These are phyloP conservation scores for Wickerhamiella pararugosa DNA, from an alignment of 1,139 yeast species.

Conservation along the genomic window DNA sequence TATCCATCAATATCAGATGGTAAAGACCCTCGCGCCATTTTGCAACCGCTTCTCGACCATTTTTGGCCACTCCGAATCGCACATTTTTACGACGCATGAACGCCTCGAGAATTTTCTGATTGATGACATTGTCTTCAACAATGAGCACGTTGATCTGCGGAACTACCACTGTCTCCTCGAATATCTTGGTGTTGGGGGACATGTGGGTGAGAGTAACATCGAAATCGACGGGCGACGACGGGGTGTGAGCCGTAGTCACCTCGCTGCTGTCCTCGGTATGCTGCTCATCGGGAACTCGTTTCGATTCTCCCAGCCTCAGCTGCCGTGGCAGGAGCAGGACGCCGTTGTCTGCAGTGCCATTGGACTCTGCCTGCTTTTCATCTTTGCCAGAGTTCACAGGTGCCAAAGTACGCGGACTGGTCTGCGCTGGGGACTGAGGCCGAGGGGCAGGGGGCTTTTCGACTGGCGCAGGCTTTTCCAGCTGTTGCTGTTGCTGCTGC, in stretches of 20 bases:
- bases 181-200: slow-evolving; percentile 5
- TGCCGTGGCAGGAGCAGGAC: slow-evolving; percentile 15
- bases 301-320: slow-evolving; percentile 1
- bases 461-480: no score
- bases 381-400: neutral
- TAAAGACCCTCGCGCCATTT: slow-evolving; percentile 88
- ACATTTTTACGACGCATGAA: slow-evolving; percentile 77
- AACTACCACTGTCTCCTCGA: slow-evolving; percentile 16
- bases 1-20: slow-evolving; percentile 86
- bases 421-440: neutral
- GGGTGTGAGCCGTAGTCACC: neutral
- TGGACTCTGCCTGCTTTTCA: neutral
- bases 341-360: slow-evolving; percentile 2
- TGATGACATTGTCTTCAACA: slow-evolving; percentile 91
- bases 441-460: neutral
- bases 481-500: slow-evolving; percentile 1
- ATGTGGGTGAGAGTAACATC: slow-evolving; percentile 4
- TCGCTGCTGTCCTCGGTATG: neutral
- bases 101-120: slow-evolving; percentile 87
- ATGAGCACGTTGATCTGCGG: slow-evolving; percentile 84
- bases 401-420: neutral
- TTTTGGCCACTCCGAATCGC: slow-evolving; percentile 72
- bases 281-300: slow-evolving; percentile 1
- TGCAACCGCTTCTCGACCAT: slow-evolving; percentile 85
- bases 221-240: neutral